phyloP scores from a whole-genome alignment of 2,329 filamentous ascomycete species.

The Alternaria triticimaculans region DNA sequence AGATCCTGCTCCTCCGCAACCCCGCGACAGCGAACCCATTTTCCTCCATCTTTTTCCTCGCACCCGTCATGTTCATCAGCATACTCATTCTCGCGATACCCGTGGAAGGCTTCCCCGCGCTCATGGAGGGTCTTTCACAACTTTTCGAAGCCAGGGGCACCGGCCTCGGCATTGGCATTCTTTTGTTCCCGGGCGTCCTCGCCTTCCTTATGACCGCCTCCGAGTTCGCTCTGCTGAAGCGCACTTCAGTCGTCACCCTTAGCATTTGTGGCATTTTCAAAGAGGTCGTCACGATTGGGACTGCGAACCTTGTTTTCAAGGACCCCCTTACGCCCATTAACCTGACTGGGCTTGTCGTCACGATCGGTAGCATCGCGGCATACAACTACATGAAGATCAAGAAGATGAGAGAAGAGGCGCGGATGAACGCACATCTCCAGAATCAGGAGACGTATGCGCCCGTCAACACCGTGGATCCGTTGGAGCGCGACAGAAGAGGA shows the following conservation, averaged over 20 bases:
- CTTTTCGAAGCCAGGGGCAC: constrained; percentile 73
- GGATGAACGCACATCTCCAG: constrained; percentile 53
- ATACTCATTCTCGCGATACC: constrained; percentile 82
- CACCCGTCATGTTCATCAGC: constrained; percentile 91
- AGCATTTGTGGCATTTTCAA: constrained; percentile 99
- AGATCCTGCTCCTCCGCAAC: constrained; percentile 92
- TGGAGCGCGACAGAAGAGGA: constrained; percentile 26
- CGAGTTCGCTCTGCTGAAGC: constrained; percentile 93
- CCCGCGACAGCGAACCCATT: constrained; percentile 96
- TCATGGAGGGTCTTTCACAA: constrained; percentile 69
- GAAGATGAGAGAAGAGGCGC: constrained; percentile 83
- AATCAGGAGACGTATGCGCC: constrained; percentile 50
- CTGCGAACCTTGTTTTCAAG: constrained; percentile 85
- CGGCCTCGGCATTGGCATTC: constrained; percentile 70
- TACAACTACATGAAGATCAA: constrained; percentile 96
- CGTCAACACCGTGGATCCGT: constrained; percentile 41
- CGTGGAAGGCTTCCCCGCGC: constrained; percentile 77
- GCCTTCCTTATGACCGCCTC: constrained; percentile 97
- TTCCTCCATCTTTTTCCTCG: constrained; percentile 96
- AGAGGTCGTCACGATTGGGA: constrained; percentile 93
- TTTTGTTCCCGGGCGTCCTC: constrained; percentile 88
- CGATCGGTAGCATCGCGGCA: constrained; percentile 80
- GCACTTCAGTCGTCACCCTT: constrained; percentile 93
- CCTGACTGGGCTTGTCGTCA: constrained; percentile 83
- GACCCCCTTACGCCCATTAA: constrained; percentile 89